Evolutionary conservation across 1,284 basidiomycete species (phyloP), one percentile per base, ranked within the genome.

Genomic region (Polyporus tsugae): DNA sequence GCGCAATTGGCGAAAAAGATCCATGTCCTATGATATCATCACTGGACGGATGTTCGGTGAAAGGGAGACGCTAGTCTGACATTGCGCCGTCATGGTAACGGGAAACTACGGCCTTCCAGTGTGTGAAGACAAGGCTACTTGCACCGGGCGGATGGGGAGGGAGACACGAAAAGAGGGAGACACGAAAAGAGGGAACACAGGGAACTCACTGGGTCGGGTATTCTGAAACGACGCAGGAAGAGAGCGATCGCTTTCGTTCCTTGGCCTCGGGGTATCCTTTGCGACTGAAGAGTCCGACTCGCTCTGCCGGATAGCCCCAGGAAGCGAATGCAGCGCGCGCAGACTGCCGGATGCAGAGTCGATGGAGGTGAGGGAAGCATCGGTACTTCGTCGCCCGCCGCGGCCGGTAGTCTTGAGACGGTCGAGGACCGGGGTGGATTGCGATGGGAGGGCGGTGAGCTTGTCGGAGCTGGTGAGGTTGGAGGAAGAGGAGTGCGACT

Each of bases 191-290:
- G 38, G 17, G 22, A 59, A 33, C 39, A 22, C 44, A 6, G 17
- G 13, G 15, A 17, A 65, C 76, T 71, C 67, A 78, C 80, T 76
- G 66, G 79, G 75, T 61, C 74, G 78, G 46, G 81, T 69, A 49
- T 76, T 80, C 42, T 79, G 76, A 36, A 74, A 70, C 39, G 70
- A 78, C 60, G 78, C 71, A 6, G 82, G 75, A 15, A 78, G 68
- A 6, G 82, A 78, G 29, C 72, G 78, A 52, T 80, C 80, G 62
- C 79, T 82, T 53, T 86, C 85, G n/a, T 84, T 80, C 49, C 80
- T 81, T 59, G 80, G 80, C 22, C 75, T 76, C 13, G 80, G 76
- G 15, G 78, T 78, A 19, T 76, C 79, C 52, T 73, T 75, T 33
- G 75, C 75, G 0, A 70, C 44, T 3, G 79, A 78, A 1, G 75